Base-by-base conservation (phyloP, 179 eudicot genomes). In the Corrigiola litoralis region DNA sequence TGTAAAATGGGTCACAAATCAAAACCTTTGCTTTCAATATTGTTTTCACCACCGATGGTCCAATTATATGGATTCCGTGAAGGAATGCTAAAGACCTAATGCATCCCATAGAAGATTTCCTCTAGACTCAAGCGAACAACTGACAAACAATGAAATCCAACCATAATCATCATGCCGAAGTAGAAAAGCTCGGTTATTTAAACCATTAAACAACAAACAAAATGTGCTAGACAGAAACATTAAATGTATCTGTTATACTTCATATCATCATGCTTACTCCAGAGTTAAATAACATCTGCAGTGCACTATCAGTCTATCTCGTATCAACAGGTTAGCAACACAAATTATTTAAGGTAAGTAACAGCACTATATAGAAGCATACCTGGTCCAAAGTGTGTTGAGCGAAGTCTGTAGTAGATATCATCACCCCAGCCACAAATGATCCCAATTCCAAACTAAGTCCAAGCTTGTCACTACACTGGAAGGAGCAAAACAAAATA, bases 391-490 rank as follows among this genome's bases (percentile, higher is more conserved):
- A 75, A 36, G 99, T 94, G 80, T 87, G 98, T 37, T 87, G 95
- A n/a, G 89, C 94, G 63, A 90, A 87, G 69, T 94, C 97, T 24
- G 98, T 87, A 48, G 96, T 89, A 25, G 96, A 92, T 69, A 92
- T 92, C 98, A 92, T 92, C 18, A 92, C 90, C 61, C 96, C 98
- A 72, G 95, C 97, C 7, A 85, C 86, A 84, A 92, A 92, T 50
- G 98, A 92, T 66, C 99, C 99, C 77, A 94, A 64, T 83, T 94
- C 99, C 48, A 94, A 94, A 78, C 99, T 94, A 58, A 94, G 96
- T 59, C 97, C 96, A 47, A 94, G 91, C 80, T 94, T 94, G 71
- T 94, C 97, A 64, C 94, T 94, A 83, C 95, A 87, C 96, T 92
- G 97, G 67, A 85, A 77, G 52, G 47, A 58, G 31, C 69, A 71